phyloP scores from a whole-genome alignment of 164 flowering plant species.

The Stephania japonica region DNA sequence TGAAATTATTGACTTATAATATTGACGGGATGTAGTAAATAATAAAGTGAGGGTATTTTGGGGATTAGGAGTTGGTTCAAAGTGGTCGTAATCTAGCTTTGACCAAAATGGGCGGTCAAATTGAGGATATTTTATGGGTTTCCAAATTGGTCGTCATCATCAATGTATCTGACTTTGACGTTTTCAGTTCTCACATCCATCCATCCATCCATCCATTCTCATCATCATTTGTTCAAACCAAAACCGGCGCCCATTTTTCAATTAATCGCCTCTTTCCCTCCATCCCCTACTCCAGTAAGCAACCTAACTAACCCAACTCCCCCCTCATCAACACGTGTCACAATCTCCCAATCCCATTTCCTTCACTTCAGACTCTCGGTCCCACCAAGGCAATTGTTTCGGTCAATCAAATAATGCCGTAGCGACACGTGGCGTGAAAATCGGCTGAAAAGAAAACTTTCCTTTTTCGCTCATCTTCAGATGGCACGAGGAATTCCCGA shows the following conservation, averaged over 20 bases:
- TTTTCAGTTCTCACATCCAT: neutral
- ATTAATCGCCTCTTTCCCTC: neutral
- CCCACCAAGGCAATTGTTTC: too few relatives aligned
- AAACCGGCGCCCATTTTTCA: too few relatives aligned
- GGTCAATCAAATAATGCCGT: neutral
- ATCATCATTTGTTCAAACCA: slow-evolving; percentile 1
- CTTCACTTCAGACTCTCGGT: too few relatives aligned
- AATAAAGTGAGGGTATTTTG: neutral
- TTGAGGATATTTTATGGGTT: neutral
- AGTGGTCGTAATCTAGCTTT: neutral
- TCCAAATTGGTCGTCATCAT: neutral
- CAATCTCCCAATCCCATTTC: too few relatives aligned
- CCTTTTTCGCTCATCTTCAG: neutral
- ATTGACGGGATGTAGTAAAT: too few relatives aligned
- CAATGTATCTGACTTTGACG: slow-evolving; percentile 2
- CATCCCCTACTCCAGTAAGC: neutral
- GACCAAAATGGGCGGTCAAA: neutral
- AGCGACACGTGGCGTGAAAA: neutral
- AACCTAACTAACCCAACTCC: neutral
- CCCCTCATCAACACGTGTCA: neutral
- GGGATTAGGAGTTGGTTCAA: neutral
- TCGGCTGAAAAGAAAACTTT: neutral
- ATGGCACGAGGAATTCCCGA: neutral
- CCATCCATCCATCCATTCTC: too few relatives aligned
- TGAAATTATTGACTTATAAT: too few relatives aligned